Conservation (phyloP, 768 basidiomycete species). For the Trametes meyenii region DNA sequence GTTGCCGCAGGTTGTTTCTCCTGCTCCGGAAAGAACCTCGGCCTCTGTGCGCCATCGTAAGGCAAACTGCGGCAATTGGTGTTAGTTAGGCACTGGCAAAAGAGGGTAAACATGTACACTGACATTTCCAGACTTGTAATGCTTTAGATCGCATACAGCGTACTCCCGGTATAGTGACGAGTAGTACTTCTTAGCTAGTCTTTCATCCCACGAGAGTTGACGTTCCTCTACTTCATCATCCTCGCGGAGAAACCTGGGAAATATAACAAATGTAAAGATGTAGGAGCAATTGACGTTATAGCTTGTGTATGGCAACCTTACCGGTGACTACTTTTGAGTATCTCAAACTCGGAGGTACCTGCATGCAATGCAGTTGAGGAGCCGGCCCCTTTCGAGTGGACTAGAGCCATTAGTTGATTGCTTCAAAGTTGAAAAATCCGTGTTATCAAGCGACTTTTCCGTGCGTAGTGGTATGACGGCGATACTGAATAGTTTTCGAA, state of each 20-base stretch:
- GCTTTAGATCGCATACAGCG: constrained; percentile 91
- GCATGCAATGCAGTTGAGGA: background rate
- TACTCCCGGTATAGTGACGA: constrained; percentile 88
- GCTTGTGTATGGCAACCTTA: constrained; percentile 25
- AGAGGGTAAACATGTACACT: constrained; percentile 29
- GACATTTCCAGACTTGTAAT: constrained; percentile 91
- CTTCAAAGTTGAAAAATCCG: no score
- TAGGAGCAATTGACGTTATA: no score
- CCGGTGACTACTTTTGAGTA: constrained; percentile 75
- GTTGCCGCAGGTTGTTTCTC: constrained; percentile 88
- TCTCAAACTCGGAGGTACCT: constrained; percentile 63
- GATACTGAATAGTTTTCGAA: background rate
- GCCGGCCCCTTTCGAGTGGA: background rate
- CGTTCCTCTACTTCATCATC: constrained; percentile 45
- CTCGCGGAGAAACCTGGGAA: constrained; percentile 73
- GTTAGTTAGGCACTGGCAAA: background rate
- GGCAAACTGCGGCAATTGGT: constrained; percentile 57
- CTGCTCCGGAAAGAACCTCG: constrained; percentile 85
- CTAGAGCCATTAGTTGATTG: background rate
- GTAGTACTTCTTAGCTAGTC: constrained; percentile 89
- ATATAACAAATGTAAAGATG: constrained; percentile 11
- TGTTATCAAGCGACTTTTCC: no score
- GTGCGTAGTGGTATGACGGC: no score
- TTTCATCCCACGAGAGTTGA: constrained; percentile 73
- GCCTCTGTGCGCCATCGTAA: constrained; percentile 92